phyloP scores from a whole-genome alignment of 2,329 filamentous ascomycete genomes.

The Diatrype stigma region DNA sequence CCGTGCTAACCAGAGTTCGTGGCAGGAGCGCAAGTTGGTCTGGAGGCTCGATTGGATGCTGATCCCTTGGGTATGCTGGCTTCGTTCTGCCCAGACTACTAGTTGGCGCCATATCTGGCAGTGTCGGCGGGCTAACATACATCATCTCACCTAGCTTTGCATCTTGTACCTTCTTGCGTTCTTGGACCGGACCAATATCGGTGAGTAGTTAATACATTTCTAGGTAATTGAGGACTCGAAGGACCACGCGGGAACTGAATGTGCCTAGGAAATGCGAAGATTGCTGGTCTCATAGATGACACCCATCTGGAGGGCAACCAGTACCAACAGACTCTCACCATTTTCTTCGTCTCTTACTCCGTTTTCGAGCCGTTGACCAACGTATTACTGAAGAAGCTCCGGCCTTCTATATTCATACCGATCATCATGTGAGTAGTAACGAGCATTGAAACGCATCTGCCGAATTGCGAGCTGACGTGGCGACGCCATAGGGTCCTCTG shows the following conservation, averaged over 20 bases:
- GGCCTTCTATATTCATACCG: conserved; percentile 76
- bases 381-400: conserved; percentile 69
- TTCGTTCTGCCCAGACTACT: conserved; percentile 17
- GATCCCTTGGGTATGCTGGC: conserved; percentile 32
- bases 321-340: conserved; percentile 72
- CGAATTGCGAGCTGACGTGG: conserved; percentile 15
- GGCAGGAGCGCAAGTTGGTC: conserved; percentile 28
- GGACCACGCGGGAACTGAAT: no score
- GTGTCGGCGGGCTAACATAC: conserved; percentile 7
- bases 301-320: conserved; percentile 57
- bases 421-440: conserved; percentile 64
- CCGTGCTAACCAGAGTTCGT: conserved; percentile 5
- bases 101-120: neutral
- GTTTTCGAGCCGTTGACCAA: conserved; percentile 77
- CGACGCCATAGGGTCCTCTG: conserved; percentile 46
- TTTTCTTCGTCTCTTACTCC: conserved; percentile 85
- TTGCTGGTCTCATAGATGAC: conserved; percentile 50
- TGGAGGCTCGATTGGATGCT: conserved; percentile 29
- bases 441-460: conserved; percentile 1
- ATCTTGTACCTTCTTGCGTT: conserved; percentile 72
- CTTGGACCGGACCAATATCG: conserved; percentile 71
- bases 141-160: conserved; percentile 43
- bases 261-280: conserved; percentile 53
- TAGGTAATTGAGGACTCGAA: no score
- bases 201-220: no score